phyloP scores from a whole-genome alignment of 345 rosid genomes.

The Gossypium arboreum region DNA sequence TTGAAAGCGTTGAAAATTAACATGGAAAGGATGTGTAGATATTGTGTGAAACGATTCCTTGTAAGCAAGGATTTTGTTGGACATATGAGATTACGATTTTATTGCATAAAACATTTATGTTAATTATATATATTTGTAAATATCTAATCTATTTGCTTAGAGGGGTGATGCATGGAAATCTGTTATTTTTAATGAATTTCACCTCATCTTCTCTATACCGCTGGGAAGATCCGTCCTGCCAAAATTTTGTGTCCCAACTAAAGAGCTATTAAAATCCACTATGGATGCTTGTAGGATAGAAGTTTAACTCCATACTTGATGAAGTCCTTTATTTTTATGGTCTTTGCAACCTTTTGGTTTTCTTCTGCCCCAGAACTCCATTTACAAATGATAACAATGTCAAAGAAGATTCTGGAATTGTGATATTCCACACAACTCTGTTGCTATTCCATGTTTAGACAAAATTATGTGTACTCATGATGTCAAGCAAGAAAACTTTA shows the following conservation, averaged over 20 bases:
- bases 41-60: not conserved
- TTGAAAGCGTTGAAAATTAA: not conserved
- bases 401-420: not conserved
- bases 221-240: not conserved
- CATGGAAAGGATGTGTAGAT: not conserved
- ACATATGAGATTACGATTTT: not conserved
- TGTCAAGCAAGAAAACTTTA: not conserved
- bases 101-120: not conserved
- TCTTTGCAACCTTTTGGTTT: not conserved
- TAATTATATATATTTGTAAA: not conserved
- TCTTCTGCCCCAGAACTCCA: not conserved
- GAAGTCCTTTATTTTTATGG: not conserved
- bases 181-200: not conserved
- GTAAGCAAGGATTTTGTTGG: not conserved
- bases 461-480: not conserved
- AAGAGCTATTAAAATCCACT: not conserved
- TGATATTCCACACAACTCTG: not conserved
- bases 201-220: not conserved
- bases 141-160: not conserved
- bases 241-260: not conserved
- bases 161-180: not conserved
- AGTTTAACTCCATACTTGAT: not conserved
- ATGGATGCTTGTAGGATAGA: not conserved
- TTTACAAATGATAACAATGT: not conserved
- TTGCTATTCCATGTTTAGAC: not conserved